phyloP scores from a whole-genome alignment of 371 early-diverging fungal genomes.

The Enterospora canceri region DNA sequence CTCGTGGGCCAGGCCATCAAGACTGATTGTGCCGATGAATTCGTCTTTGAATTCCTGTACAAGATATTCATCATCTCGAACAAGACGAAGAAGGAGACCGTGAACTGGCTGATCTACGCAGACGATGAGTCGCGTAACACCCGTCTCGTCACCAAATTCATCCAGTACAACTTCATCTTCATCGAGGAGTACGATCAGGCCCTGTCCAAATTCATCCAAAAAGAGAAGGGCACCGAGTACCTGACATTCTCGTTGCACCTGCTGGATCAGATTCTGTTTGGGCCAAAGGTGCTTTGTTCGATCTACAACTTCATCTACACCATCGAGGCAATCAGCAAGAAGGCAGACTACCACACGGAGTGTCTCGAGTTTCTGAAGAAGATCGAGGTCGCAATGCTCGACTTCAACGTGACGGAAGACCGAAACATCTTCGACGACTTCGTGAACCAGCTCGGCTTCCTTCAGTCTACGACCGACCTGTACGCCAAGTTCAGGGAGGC shows the following conservation, averaged over 20 bases:
- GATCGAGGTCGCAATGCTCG: slow-evolving; percentile 35
- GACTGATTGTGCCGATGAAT: slow-evolving; percentile 27
- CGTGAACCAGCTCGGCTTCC: slow-evolving; percentile 12
- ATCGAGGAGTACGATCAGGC: slow-evolving; percentile 54
- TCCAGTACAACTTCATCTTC: slow-evolving; percentile 51
- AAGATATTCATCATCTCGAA: slow-evolving; percentile 49
- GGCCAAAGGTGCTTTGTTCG: slow-evolving; percentile 40
- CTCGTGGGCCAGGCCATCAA: slow-evolving; percentile 39
- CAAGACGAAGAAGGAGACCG: slow-evolving; percentile 49
- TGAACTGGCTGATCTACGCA: slow-evolving; percentile 55
- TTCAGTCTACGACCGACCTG: slow-evolving; percentile 2
- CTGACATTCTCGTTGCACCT: slow-evolving; percentile 45
- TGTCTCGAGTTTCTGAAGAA: slow-evolving; percentile 44
- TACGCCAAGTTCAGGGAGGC: slow-evolving; percentile 2
- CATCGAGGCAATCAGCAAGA: slow-evolving; percentile 51
- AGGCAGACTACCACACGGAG: slow-evolving; percentile 25
- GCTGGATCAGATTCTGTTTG: slow-evolving; percentile 32
- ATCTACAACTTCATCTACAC: slow-evolving; percentile 57
- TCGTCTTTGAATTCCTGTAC: slow-evolving; percentile 47
- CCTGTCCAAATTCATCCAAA: slow-evolving; percentile 33
- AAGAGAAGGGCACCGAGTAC: slow-evolving; percentile 7
- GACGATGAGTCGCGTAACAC: slow-evolving; percentile 48
- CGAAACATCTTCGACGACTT: slow-evolving; percentile 25
- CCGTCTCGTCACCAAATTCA: slow-evolving; percentile 47
- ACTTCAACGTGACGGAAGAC: slow-evolving; percentile 19